Base-by-base conservation (phyloP, 202 grass and related monocot genomes). In the Carex sylvatica region DNA sequence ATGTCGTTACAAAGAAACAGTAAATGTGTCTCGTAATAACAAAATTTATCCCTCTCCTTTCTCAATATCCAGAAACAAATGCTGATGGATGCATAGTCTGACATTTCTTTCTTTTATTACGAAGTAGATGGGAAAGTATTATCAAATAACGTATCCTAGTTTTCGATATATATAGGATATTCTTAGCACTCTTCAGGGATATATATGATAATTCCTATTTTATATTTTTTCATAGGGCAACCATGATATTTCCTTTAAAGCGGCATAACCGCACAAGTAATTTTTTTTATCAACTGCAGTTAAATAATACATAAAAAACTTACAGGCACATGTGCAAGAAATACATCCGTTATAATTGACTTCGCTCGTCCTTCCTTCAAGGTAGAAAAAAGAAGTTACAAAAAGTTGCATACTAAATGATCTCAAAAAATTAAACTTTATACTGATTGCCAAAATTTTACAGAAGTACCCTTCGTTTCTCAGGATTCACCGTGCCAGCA, bases 241-340 rank as follows among this genome's bases (percentile, higher is more conserved):
- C 9, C 53, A 78, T 60, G 74, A 38, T 77, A 77, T 58, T 36
- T 60, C 30, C 18, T 60, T 54, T 58, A 78, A 59, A 78, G 30
- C 9, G 9, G 3, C 20, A 73, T 14, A 24, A 28, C 44, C 6
- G 9, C 74, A 78, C 13, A 60, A 59, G 53, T 59, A 76, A 55
- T n/a, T 44, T 44, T 31, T 22, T 56, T 56, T 56, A 76, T 24
- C 51, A 76, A 19, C 55, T 9, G 26, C 47, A 31, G 23, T 55
- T 35, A 76, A 44, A 47, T 16, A 19, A 67, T 4, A 79, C 19
- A 66, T 51, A 52, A 22, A 75, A 18, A 79, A 59, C 33, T 69
- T 83, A 98, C 95, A 54, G 80, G 91, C 26, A 98, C 95, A 93
- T 98, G 90, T 24, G 95, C 95, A 90, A 98, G 63, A 90, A 93